Base-by-base conservation (phyloP, 164 flowering plant genomes). In the Vitis amurensis region DNA sequence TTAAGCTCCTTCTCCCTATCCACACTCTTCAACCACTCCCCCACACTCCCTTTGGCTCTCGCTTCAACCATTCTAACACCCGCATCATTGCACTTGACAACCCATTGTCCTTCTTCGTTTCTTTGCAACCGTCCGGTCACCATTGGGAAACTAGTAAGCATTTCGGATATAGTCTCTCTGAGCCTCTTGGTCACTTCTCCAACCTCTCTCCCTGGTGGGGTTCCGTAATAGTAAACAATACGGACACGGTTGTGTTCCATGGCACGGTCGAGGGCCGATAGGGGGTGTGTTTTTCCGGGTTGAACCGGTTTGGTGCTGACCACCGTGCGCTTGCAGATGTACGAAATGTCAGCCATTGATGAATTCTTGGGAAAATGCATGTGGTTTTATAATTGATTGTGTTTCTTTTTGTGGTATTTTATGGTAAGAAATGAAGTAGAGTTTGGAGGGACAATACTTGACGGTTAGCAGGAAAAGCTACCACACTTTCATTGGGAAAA, bases 31-130 rank as follows among this genome's bases (percentile, higher is more conserved):
- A 89, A 31, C 91, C 92, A 88, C 5, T 82, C 87, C 31, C 83
- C 82, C 6, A 91, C 77, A 57, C 86, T 86, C 15, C 93, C 89
- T 48, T 69, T 76, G 1, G 80, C 90, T 31, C 71, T 82, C 0
- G 89, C 89, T 70, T 89, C 94, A 16, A 89, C 74, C 74, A 77
- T 70, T 69, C 97, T 78, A 48, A 87, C 73, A 11, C 94, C 97
- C 0, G 88, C 91, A 69, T 89, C 97, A 44, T 89, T 89, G 59
- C 88, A 84, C 71, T 84, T 91, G 66, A 89, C 66, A 79, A 52
- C 80, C 92, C 97, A 91, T 3, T 75, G 74, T 30, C 82, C 90
- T 17, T 79, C 80, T 1, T 70, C 65, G 11, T 66, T 71, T 71
- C 69, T 82, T 67, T 63, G 17, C 50, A 91, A 64, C 73, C 93